These are phyloP conservation scores for Aristolochia contorta DNA, from an alignment of 164 flowering plant genomes.

Conservation along the genomic window DNA sequence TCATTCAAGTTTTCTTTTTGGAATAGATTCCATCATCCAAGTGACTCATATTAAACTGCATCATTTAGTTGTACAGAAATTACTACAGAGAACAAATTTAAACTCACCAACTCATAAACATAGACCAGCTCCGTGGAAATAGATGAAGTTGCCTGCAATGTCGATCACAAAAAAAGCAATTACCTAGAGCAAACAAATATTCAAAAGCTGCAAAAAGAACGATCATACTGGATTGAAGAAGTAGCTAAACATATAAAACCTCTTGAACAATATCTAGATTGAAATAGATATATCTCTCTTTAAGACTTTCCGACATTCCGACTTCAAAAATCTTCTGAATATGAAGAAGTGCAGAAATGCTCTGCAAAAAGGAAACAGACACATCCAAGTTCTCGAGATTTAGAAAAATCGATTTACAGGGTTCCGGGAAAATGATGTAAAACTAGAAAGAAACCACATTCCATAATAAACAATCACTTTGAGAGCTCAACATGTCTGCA, in stretches of 20 bases:
- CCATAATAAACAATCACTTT: too few relatives aligned
- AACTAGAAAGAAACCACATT: too few relatives aligned
- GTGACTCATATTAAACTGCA: neutral
- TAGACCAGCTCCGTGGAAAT: constrained; percentile 75
- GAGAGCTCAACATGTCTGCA: too few relatives aligned
- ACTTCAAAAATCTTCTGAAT: constrained; percentile 83
- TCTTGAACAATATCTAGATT: constrained; percentile 58
- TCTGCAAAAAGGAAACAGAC: constrained; percentile 34
- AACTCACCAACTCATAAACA: constrained; percentile 88
- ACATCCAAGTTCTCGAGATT: neutral
- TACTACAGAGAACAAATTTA: neutral
- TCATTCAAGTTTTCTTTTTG: too few relatives aligned
- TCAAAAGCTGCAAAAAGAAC: neutral
- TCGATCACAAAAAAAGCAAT: neutral
- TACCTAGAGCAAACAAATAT: too few relatives aligned
- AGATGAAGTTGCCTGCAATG: constrained; percentile 56
- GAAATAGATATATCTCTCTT: constrained; percentile 36
- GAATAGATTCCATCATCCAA: neutral
- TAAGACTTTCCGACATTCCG: constrained; percentile 63
- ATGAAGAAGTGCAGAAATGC: constrained; percentile 73
- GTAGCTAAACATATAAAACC: constrained; percentile 28
- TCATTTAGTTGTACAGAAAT: neutral
- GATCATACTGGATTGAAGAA: neutral
- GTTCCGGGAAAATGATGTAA: too few relatives aligned
- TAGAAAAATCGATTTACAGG: neutral